Evolutionary conservation across 306 rosid species (phyloP).

Genomic region (Crotalaria pallida): DNA sequence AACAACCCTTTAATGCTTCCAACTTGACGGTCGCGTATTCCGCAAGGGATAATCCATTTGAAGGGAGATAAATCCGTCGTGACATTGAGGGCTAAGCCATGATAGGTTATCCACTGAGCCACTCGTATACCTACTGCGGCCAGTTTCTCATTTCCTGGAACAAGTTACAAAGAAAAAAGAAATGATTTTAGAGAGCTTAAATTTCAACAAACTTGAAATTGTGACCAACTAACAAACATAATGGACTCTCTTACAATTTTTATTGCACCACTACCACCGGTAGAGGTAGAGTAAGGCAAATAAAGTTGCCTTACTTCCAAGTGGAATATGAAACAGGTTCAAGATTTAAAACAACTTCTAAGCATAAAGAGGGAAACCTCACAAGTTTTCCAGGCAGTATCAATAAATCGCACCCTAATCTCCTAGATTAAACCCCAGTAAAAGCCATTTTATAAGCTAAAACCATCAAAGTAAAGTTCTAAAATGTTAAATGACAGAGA

Average conservation of each 20-base stretch:
- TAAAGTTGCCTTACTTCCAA: background rate
- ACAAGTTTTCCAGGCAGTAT: too few species aligned
- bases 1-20: conserved; percentile 61
- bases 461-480: too few species aligned
- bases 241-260: background rate
- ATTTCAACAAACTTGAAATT: background rate
- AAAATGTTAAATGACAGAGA: too few species aligned
- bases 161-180: background rate
- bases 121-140: conserved; percentile 72
- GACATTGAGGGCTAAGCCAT: conserved; percentile 70
- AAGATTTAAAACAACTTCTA: background rate
- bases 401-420: too few species aligned
- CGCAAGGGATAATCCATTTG: conserved; percentile 65
- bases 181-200: background rate
- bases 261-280: background rate
- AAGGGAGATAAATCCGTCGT: conserved; percentile 61
- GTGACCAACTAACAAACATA: background rate
- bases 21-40: conserved; percentile 49
- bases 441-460: too few species aligned
- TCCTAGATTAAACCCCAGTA: too few species aligned
- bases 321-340: background rate
- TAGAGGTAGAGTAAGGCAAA: background rate
- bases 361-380: too few species aligned
- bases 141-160: conserved; percentile 69
- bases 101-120: conserved; percentile 61